Base-by-base conservation (phyloP, 129 eudicot species). In the Glebionis coronaria region DNA sequence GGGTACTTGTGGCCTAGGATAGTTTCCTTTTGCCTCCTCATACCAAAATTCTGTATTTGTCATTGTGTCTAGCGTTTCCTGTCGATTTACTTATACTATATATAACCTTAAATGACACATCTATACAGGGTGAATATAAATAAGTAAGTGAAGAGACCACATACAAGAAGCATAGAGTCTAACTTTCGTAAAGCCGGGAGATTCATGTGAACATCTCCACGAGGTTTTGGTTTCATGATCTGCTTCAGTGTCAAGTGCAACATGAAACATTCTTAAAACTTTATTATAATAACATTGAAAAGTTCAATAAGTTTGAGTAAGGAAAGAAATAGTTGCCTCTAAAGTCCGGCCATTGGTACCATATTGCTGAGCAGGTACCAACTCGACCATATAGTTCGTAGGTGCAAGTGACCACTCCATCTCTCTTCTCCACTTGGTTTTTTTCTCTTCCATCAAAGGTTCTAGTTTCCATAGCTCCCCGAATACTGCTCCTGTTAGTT, bases 401-500 rank as follows among this genome's bases (percentile, higher is more conserved):
- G 99, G 99, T 9, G 97, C 79, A 65, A 94, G 93, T 61, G 89
- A 55, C 99, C 99, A 94, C 56, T 89, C 90, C 93, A 94, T 94
- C 67, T 94, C 99, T 73, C 68, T 82, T 63, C 61, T 74, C 99
- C 99, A 94, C 56, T 78, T 94, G 46, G 61, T 73, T 82, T 82
- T 89, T 58, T 73, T 75, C 55, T 89, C 99, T 51, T 86, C 87
- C 5, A 93, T 25, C 51, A 94, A 47, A 7, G 99, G 95, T 78
- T 94, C 99, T 62, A 94, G 76, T 77, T 94, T 94, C 99, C 99
- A 89, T 4, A 94, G 90, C 88, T 94, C 99, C 28, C 99, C 99
- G 71, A 94, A 94, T 51, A 89, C 82, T 27, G 90, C 61, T 76
- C 86, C 99, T 94, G 85, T 75, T 67, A 15, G 70, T 75, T 38